phyloP scores from a whole-genome alignment of 2,329 filamentous ascomycete genomes.

The Chaetomiaceae sp. region DNA sequence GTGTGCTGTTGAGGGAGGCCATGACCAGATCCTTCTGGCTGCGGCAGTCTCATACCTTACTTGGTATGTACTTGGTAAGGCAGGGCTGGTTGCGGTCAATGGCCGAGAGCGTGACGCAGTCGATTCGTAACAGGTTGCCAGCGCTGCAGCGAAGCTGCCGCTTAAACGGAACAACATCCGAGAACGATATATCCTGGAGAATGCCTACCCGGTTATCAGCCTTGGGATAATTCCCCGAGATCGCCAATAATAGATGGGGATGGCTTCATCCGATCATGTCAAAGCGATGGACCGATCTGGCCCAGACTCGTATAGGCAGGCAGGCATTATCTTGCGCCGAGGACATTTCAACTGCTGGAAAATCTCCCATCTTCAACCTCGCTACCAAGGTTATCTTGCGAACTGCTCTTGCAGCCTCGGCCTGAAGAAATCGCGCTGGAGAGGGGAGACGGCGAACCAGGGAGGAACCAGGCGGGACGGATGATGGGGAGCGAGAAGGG shows the following conservation, averaged over 20 bases:
- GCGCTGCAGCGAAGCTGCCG: neutral
- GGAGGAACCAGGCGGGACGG: no score
- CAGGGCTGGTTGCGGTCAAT: no score
- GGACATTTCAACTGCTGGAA: slow-evolving; percentile 12
- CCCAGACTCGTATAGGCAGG: neutral
- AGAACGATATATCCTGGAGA: neutral
- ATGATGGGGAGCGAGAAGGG: neutral
- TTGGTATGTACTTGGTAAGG: no score
- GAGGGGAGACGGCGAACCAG: no score
- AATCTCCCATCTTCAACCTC: slow-evolving; percentile 4
- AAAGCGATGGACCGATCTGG: neutral
- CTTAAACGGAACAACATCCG: slow-evolving; percentile 11
- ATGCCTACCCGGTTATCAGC: slow-evolving; percentile 19
- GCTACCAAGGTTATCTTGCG: slow-evolving; percentile 5
- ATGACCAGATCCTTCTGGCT: no score
- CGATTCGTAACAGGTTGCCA: neutral
- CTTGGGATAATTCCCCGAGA: slow-evolving; percentile 17
- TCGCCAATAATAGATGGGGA: neutral
- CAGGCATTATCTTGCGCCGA: neutral
- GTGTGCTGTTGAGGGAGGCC: no score
- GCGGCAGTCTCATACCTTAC: no score
- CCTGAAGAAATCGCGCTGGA: neutral
- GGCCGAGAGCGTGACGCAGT: no score
- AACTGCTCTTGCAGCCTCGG: neutral
- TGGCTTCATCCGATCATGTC: neutral